Evolutionary conservation across 345 rosid species (phyloP), one percentile per base, ranked within the genome.

Genomic region (Geranium brycei): DNA sequence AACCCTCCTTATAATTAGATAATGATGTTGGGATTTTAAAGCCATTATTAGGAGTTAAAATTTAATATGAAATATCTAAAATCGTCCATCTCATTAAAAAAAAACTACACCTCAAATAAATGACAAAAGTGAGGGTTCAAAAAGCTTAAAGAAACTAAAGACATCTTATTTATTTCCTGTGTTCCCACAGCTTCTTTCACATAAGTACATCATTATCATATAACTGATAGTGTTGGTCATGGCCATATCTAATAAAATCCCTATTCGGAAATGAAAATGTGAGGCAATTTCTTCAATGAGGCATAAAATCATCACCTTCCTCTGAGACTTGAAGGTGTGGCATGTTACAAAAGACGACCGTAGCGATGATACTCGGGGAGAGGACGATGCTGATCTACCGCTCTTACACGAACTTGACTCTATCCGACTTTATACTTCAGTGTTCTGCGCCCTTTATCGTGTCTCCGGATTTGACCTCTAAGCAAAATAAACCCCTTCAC

Each of bases 281-380:
- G 16, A 31, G 51, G n/a, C 57, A 72, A 35, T 35, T 67, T 68
- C 66, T 23, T 23, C 68, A 62, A 31, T 23, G 62, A 60, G 73
- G 75, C 73, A 72, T 76, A 47, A 47, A 57, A 64, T 63, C 70
- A 67, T 79, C 59, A 62, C 71, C 74, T 80, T 76, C 77, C 83
- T 83, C 80, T 78, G 74, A 71, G 77, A 79, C 10, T 35, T 35
- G 41, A 77, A 81, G 70, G 67, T 65, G 76, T 71, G 72, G 69
- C 81, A 75, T 77, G 70, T 78, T 78, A 87, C 82, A 80, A 64
- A 31, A 7, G 86, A 61, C 74, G 82, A 82, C 72, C 79, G 70
- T 35, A 35, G 41, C 41, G 41, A 35, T 35, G 7, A 35, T 35
- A 35, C 41, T 35, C 41, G 10, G 10, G 41, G 10, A 35, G 10